phyloP scores from a whole-genome alignment of 768 basidiomycete genomes.

The Lactarius quietus region DNA sequence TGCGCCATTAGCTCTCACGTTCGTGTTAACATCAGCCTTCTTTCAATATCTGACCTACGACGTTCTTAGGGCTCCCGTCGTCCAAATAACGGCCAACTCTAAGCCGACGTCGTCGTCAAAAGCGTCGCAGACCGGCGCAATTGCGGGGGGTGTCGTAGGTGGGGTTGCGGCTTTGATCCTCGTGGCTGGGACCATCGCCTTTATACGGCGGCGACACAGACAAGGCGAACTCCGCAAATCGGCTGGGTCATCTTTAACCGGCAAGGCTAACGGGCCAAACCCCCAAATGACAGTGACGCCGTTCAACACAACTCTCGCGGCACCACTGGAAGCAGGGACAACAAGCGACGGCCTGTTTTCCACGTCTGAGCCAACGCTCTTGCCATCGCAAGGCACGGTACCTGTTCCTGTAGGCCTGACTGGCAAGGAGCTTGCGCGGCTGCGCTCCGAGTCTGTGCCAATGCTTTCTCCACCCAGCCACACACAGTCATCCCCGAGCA shows the following conservation, averaged over 20 bases:
- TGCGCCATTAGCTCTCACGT: conserved; percentile 29
- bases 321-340: neutral
- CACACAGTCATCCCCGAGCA: neutral
- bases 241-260: neutral
- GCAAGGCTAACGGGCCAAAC: neutral
- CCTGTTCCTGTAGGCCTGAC: conserved; percentile 5
- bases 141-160: conserved; percentile 23
- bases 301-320: neutral
- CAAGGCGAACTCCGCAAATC: neutral
- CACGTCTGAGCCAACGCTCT: neutral
- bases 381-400: neutral
- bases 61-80: neutral
- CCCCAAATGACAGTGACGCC: neutral
- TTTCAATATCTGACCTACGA: neutral
- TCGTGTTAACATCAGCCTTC: neutral
- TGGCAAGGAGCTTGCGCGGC: conserved; percentile 16
- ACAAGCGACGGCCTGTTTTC: too few relatives aligned
- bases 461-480: neutral
- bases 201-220: conserved; percentile 13
- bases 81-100: neutral
- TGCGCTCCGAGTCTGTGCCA: conserved; percentile 3
- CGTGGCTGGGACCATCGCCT: neutral
- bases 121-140: conserved; percentile 8
- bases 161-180: conserved; percentile 10
- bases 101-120: neutral